phyloP scores from a whole-genome alignment of 2,329 filamentous ascomycete species.

The Aspergillus candidus region DNA sequence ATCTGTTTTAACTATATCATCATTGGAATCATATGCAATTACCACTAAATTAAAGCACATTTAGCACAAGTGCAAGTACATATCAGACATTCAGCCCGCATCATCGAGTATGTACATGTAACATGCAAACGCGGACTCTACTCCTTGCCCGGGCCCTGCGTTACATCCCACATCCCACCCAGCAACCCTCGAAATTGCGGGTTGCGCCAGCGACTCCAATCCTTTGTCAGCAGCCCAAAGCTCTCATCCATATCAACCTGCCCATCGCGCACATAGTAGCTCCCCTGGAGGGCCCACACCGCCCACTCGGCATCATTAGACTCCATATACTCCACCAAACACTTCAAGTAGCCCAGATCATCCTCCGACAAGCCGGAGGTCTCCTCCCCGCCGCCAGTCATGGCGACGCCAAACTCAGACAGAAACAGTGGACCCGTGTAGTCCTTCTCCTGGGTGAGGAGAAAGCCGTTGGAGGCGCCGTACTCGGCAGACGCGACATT shows the following conservation, averaged over 20 bases:
- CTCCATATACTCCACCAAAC: slow-evolving; percentile 2
- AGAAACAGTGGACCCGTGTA: slow-evolving; percentile 1
- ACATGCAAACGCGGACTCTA: no score
- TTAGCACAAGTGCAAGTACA: no score
- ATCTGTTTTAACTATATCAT: no score
- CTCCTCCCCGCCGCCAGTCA: background rate
- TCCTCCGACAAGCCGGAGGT: background rate
- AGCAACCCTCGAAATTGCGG: background rate
- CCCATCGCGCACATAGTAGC: slow-evolving; percentile 2
- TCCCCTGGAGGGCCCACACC: slow-evolving; percentile 1
- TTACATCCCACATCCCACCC: slow-evolving; percentile 1
- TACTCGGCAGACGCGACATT: background rate
- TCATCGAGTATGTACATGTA: no score
- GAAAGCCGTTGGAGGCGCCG: background rate
- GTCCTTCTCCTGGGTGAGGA: slow-evolving; percentile 3
- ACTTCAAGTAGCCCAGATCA: slow-evolving; percentile 1
- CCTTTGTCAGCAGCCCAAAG: background rate
- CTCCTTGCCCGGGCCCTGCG: background rate
- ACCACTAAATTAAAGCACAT: no score
- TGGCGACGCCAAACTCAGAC: slow-evolving; percentile 2
- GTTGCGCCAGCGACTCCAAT: slow-evolving; percentile 2
- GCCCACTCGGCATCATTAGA: slow-evolving; percentile 2
- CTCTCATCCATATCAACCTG: slow-evolving; percentile 2
- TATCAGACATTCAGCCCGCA: no score
- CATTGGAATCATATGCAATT: no score